Evolutionary conservation across 768 basidiomycete genomes (phyloP), one percentile per base, ranked within the genome.

Genomic region (Suillus hirtellus): DNA sequence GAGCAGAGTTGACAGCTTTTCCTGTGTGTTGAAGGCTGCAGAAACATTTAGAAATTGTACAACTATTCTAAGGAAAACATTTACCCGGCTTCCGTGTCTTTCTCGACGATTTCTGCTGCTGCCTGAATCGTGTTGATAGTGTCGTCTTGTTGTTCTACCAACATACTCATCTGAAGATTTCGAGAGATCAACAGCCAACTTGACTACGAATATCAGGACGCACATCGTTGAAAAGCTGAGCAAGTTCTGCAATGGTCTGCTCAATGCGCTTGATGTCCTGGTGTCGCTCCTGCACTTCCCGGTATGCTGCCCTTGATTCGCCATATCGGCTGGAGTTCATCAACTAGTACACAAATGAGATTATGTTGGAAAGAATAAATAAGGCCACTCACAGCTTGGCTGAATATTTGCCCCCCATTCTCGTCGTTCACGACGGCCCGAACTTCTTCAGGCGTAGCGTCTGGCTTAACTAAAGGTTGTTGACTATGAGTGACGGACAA

Each of bases 211-310:
- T 38, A 15, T 17, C 55, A 31, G 47, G 42, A 79, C 88, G 49
- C 61, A 94, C 93, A 73, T 99, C 96, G 73, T 95, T 95, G 81
- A 98, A 97, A 69, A 99, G 81, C 71, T 96, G 94, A 11, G 95
- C 96, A 52, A 99, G 86, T 77, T 99, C 94, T 15, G 87, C 89
- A 52, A 99, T 80, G 11, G 96, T 99, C 77, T 86, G 85, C 76
- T 98, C 96, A 70, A 99, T 99, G 71, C 90, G 90, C 77, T 94
- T 89, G 76, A 99, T 93, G 69, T 99, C 96, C 74, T 91, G 92
- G 72, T 99, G 95, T 64, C 96, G 89, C 70, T 90, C 92, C 79
- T 99, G 96, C n/a, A 98, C 96, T 73, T 99, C 96, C 59, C 89
- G 87, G 76, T 96, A 97, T 4, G 96, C 95, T 11, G 90, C 90